These are phyloP conservation scores for Sesbania bispinosa DNA, from an alignment of 306 rosid genomes.

Conservation along the genomic window DNA sequence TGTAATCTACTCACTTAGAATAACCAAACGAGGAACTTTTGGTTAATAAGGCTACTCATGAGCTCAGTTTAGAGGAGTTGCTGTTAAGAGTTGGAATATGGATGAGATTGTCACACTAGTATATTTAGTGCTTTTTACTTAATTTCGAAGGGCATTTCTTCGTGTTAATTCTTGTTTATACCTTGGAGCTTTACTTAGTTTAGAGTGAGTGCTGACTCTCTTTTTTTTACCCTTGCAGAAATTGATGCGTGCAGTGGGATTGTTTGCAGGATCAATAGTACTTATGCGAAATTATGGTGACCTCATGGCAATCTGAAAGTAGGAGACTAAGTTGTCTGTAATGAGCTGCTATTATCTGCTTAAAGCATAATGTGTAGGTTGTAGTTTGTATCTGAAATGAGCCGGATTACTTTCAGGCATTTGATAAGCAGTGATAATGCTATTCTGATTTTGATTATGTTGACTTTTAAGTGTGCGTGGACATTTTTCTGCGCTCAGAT, in stretches of 20 bases:
- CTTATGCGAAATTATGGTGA: conserved; percentile 80
- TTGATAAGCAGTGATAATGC: neutral
- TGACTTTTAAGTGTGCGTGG: neutral
- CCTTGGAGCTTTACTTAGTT: neutral
- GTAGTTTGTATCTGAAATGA: conserved; percentile 13
- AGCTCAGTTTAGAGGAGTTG: neutral
- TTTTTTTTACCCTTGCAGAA: conserved; percentile 50
- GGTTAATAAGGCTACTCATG: neutral
- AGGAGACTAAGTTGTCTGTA: conserved; percentile 8
- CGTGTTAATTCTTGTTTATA: neutral
- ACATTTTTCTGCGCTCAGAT: neutral
- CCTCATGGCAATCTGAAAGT: conserved; percentile 74
- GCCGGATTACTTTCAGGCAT: neutral
- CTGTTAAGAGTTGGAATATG: neutral
- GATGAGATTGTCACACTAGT: conserved; percentile 1
- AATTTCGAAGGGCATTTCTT: neutral
- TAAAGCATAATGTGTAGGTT: neutral
- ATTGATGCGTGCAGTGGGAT: conserved; percentile 73
- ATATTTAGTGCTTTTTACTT: neutral
- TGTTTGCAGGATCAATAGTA: conserved; percentile 70
- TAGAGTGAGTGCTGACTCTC: neutral
- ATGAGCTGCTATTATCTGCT: conserved; percentile 17
- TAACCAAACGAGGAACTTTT: neutral
- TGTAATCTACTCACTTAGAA: neutral
- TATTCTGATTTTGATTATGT: neutral